Base-by-base conservation (phyloP, 192 early-diverging fungal genomes). In the Backusella parvicylindrica region DNA sequence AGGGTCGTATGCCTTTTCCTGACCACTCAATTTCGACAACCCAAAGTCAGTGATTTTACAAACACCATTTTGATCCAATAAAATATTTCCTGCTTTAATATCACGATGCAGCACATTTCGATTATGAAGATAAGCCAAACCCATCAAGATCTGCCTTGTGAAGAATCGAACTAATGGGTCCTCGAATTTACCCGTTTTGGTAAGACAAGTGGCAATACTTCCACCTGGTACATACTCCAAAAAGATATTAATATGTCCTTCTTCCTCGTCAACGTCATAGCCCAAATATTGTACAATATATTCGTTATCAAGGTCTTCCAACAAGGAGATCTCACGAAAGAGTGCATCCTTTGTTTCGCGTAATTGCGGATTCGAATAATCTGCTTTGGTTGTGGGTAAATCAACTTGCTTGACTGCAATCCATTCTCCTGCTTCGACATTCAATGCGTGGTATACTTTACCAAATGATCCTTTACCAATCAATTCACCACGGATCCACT, bases 21-120 rank as follows among this genome's bases (percentile, higher is more conserved):
- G 78, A 73, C 88, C 88, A 70, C 87, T 93, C 73, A 90, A 85
- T 74, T 95, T 97, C 35, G 96, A 97, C 18, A 98, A 92, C 15
- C 97, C 97, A 88, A 99, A 99, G 80, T 99, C 97, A 16, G 93
- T 94, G 32, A 99, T 99, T 83, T 99, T 99, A 69, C 95, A 95
- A 7, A 93, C 87, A 31, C 94, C 94, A n/a, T 89, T 84, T 47
- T 93, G 87, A 75, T 94, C 89, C 2, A 94, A 87, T 36, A 95
- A 77, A 49, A 93, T 91, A 75, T 95, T 95, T 16, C 89, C 92
- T 33, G 90, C 90, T 81, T 95, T 95, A 77, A 95, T 94, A 77
- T 95, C 92, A 72, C 94, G 82, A 73, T 95, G 94, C 49, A 94
- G 73, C 66, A 95, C 90, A 38, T 86, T 85, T 66, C 88, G 84